Percentiles rank a stretch among this genome's conserved stretches.
Evolutionary conservation across 2,329 filamentous ascomycete species (phyloP).

Genomic region (Zopfia rhizophila): DNA sequence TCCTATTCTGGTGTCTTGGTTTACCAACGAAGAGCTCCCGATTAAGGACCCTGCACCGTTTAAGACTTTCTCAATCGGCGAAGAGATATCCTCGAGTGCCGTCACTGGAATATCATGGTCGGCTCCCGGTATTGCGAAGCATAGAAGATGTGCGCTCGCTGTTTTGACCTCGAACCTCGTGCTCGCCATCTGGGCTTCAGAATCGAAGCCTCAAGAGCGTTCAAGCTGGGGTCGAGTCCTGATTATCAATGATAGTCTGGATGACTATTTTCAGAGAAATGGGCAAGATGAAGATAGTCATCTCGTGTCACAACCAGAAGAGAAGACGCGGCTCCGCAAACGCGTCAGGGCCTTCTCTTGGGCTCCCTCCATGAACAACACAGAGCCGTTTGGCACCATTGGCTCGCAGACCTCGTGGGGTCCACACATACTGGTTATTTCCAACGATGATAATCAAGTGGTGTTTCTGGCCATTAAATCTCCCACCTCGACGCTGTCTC

Average conservation of each 20-base stretch:
- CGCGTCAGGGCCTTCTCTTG: conserved; percentile 57
- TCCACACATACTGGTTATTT: conserved; percentile 48
- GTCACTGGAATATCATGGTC: conserved; percentile 67
- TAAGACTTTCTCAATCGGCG: conserved; percentile 64
- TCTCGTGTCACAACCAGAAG: conserved; percentile 32
- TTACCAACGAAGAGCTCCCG: conserved; percentile 61
- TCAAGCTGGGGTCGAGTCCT: conserved; percentile 63
- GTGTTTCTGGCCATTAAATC: conserved; percentile 50
- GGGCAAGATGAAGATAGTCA: conserved; percentile 29
- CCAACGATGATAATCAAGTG: conserved; percentile 56
- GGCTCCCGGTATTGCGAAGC: conserved; percentile 63
- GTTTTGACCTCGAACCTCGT: conserved; percentile 67
- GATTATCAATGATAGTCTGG: conserved; percentile 63
- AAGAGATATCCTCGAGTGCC: conserved; percentile 66
- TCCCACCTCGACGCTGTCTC: conserved; percentile 46
- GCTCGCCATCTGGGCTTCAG: conserved; percentile 66
- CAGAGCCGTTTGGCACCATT: conserved; percentile 22
- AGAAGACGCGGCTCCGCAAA: conserved; percentile 47
- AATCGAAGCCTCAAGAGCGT: conserved; percentile 53
- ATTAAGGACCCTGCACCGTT: conserved; percentile 58
- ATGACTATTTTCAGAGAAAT: conserved; percentile 47
- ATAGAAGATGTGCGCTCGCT: conserved; percentile 64
- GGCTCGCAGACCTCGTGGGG: conserved; percentile 40
- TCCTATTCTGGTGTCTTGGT: conserved; percentile 61
- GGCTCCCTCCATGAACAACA: conserved; percentile 40